A percentile compares a stretch with the other conserved stretches of the same genome.
phyloP scores from a whole-genome alignment of 2,329 filamentous ascomycete species.

The Ceratocystis cubensis region DNA sequence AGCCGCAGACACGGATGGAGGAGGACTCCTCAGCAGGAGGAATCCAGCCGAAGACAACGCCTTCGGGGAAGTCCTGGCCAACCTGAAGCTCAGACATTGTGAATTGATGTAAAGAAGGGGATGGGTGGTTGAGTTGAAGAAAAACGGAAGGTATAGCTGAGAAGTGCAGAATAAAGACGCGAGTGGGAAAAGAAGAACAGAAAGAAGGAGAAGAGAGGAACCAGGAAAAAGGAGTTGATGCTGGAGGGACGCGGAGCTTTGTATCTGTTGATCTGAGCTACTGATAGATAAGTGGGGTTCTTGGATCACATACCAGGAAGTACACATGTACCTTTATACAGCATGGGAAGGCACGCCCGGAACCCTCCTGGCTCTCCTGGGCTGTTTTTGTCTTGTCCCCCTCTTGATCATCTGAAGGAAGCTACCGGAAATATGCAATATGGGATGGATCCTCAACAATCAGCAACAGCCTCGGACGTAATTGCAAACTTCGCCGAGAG shows the following conservation, averaged over 20 bases:
- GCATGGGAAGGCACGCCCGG: neutral
- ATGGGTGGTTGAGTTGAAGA: neutral
- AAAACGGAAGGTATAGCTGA: neutral
- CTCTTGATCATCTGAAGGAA: neutral
- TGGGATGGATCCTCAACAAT: constrained; percentile 1
- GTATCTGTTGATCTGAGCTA: constrained; percentile 12
- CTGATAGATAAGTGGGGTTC: constrained; percentile 6
- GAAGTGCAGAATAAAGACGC: neutral
- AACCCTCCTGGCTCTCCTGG: constrained; percentile 1
- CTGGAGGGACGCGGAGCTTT: constrained; percentile 1
- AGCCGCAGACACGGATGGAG: constrained; percentile 62
- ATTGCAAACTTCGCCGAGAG: neutral
- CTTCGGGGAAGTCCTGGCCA: constrained; percentile 73
- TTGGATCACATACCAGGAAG: neutral
- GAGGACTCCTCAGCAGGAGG: constrained; percentile 58
- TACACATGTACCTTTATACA: constrained; percentile 6
- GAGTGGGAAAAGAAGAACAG: neutral
- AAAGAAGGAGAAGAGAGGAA: constrained; percentile 5
- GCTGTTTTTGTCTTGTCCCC: neutral
- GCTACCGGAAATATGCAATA: neutral
- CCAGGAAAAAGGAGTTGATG: neutral
- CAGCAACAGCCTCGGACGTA: neutral
- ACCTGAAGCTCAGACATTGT: constrained; percentile 55
- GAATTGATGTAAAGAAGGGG: constrained; percentile 7
- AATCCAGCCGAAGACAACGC: constrained; percentile 72